phyloP scores from a whole-genome alignment of 1,284 basidiomycete genomes.

The Cutaneotrichosporon sp. region DNA sequence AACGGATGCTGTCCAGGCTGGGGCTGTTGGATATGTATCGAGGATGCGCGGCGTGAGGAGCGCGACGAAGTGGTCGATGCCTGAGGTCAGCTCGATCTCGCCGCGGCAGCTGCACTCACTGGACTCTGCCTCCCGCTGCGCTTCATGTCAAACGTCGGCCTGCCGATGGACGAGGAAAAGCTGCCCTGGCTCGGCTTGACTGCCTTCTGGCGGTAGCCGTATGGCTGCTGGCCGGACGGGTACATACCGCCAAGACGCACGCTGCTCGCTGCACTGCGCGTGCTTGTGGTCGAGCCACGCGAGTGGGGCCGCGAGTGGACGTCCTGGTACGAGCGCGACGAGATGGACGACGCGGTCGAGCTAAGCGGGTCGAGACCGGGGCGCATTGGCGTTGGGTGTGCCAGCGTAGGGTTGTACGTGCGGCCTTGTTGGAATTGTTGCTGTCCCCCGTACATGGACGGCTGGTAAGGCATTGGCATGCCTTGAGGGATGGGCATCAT shows the following conservation, averaged over 20 bases:
- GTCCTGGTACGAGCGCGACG: constrained; percentile 47
- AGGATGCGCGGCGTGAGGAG: constrained; percentile 39
- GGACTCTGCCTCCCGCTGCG: constrained; percentile 45
- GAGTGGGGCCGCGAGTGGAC: constrained; percentile 46
- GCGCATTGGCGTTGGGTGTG: constrained; percentile 44
- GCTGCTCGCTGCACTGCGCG: constrained; percentile 44
- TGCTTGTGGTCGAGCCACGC: constrained; percentile 48
- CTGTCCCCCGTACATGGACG: constrained; percentile 11
- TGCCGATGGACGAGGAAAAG: constrained; percentile 15
- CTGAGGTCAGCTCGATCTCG: constrained; percentile 10
- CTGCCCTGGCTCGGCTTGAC: constrained; percentile 33
- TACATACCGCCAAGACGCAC: constrained; percentile 46
- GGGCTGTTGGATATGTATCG: constrained; percentile 39
- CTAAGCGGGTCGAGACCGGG: constrained; percentile 40
- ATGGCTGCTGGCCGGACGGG: constrained; percentile 31
- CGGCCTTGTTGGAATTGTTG: constrained; percentile 17
- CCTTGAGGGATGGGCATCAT: constrained; percentile 40
- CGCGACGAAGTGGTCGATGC: constrained; percentile 45
- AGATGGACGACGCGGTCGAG: constrained; percentile 46
- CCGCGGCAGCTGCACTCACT: constrained; percentile 29
- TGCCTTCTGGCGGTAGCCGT: constrained; percentile 43
- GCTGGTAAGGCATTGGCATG: constrained; percentile 33
- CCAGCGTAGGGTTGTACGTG: constrained; percentile 17
- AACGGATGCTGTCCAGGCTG: constrained; percentile 43
- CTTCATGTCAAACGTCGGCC: constrained; percentile 21